phyloP scores from a whole-genome alignment of 108 stramenopile species.

The Stephanodiscus minutulus region DNA sequence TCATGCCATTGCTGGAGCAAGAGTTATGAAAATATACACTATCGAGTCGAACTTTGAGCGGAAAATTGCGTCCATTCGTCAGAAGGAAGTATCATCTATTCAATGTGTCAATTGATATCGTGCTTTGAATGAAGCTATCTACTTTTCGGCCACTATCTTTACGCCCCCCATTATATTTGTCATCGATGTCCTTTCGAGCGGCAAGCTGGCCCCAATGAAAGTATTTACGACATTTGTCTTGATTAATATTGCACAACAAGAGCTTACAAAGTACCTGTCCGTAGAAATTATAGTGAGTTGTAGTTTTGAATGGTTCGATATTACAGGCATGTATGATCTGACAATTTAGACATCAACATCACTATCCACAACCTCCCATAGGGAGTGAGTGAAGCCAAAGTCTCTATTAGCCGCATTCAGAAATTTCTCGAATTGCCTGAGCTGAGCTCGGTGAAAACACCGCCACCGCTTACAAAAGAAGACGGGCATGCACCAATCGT shows the following conservation, averaged over 20 bases:
- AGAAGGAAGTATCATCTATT: constrained; percentile 68
- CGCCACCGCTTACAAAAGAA: not conserved
- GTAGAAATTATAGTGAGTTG: constrained; percentile 62
- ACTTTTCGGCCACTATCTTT: constrained; percentile 52
- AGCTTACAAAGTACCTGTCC: constrained; percentile 86
- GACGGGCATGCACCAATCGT: constrained; percentile 10
- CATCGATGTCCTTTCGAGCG: constrained; percentile 47
- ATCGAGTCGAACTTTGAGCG: constrained; percentile 77
- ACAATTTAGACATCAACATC: too few species aligned
- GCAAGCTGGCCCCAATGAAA: constrained; percentile 48
- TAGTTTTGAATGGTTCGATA: too few species aligned
- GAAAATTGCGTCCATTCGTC: constrained; percentile 67
- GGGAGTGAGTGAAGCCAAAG: constrained; percentile 74
- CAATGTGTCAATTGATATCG: constrained; percentile 61
- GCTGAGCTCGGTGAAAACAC: not conserved
- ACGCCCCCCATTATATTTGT: constrained; percentile 58
- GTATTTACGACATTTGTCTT: constrained; percentile 66
- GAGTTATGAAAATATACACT: constrained; percentile 87
- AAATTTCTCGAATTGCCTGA: constrained; percentile 59
- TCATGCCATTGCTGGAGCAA: constrained; percentile 85
- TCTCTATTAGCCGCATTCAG: constrained; percentile 67
- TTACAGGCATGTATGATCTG: too few species aligned
- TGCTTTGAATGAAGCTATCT: constrained; percentile 84
- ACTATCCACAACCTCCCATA: too few species aligned
- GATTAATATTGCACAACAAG: constrained; percentile 84